Conservation (phyloP, 352 stramenopile genomes). For the Phytophthora capsici region DNA sequence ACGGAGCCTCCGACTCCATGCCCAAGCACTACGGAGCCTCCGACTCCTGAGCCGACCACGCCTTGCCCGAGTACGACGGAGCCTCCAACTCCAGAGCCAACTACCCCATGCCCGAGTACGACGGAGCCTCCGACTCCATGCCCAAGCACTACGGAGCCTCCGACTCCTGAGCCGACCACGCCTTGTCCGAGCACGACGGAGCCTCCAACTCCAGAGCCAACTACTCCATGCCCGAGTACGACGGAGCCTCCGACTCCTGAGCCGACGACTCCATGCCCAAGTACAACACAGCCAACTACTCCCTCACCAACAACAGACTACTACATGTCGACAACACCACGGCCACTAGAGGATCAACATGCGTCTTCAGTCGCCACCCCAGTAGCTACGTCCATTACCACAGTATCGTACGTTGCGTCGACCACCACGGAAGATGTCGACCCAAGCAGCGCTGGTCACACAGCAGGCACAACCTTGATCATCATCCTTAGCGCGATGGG, state of each 20-base stretch:
- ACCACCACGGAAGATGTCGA: slow-evolving; percentile 7
- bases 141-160: slow-evolving; percentile 1
- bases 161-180: background rate
- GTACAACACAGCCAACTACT: background rate
- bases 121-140: background rate
- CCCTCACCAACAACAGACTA: background rate
- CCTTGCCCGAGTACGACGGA: slow-evolving; percentile 2
- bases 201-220: background rate
- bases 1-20: background rate
- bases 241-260: background rate
- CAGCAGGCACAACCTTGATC: slow-evolving; percentile 1
- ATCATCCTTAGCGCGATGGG: slow-evolving; percentile 2
- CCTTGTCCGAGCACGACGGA: background rate
- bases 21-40: background rate
- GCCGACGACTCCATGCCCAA: slow-evolving; percentile 4
- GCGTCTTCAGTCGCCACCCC: background rate
- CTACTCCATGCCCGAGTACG: background rate
- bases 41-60: background rate
- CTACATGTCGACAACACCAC: background rate
- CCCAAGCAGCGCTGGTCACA: background rate
- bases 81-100: background rate
- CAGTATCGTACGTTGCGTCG: slow-evolving; percentile 12
- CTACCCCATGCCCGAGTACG: background rate
- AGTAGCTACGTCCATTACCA: background rate
- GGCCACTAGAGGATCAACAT: slow-evolving; percentile 2